Percentiles rank a stretch among this genome's conserved stretches.
Evolutionary conservation across 495 filamentous ascomycete genomes (phyloP).

Genomic region (Talaromyces liani): DNA sequence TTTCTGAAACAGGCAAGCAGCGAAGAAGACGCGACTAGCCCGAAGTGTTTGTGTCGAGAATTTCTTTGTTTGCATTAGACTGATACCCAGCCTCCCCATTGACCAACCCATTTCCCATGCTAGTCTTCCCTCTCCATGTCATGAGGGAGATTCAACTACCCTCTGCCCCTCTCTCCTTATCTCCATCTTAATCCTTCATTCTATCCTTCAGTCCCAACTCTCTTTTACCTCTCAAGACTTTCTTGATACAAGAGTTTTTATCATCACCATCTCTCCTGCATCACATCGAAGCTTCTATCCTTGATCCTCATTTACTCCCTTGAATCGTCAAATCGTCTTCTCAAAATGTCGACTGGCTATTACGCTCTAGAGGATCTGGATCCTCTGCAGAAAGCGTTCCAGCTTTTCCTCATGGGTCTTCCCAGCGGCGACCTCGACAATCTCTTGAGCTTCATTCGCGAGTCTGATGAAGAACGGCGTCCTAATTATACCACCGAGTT

Average conservation of each 20-base stretch:
- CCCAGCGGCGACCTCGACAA: slow-evolving; percentile 12
- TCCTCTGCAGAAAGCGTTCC: slow-evolving; percentile 16
- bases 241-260: background rate
- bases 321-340: background rate
- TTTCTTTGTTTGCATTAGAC: slow-evolving; percentile 7
- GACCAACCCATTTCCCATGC: background rate
- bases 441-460: slow-evolving; percentile 9
- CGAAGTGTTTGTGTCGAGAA: background rate
- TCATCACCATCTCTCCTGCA: background rate
- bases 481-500: background rate
- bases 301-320: background rate
- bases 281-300: background rate
- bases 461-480: background rate
- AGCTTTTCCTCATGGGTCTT: slow-evolving; percentile 13
- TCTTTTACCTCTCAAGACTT: background rate
- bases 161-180: background rate
- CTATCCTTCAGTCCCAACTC: background rate
- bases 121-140: background rate
- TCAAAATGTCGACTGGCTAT: background rate
- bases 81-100: slow-evolving; percentile 6
- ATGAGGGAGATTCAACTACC: background rate
- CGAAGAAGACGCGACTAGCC: background rate
- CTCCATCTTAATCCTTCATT: background rate
- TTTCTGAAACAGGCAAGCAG: background rate
- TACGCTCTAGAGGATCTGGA: background rate